Percentiles rank a stretch among this genome's conserved stretches.
Conservation (phyloP, 2,329 filamentous ascomycete genomes). For the Sarocladium kiliense region DNA sequence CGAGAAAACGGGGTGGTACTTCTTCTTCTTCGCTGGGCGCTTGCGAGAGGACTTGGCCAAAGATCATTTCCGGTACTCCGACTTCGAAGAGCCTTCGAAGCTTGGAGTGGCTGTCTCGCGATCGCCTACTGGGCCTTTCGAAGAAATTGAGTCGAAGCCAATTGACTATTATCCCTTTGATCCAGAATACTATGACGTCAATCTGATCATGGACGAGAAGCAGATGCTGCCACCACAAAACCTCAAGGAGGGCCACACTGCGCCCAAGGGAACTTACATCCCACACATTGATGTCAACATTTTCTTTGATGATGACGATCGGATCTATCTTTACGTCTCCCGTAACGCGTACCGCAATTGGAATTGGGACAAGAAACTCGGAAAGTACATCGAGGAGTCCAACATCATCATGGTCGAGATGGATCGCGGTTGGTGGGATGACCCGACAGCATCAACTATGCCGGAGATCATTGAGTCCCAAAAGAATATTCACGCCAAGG, state of each 20-base stretch:
- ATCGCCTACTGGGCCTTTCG: slow-evolving; percentile 27
- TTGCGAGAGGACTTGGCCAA: slow-evolving; percentile 25
- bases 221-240: slow-evolving; percentile 27
- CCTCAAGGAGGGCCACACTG: slow-evolving; percentile 19
- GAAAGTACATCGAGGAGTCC: slow-evolving; percentile 31
- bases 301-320: slow-evolving; percentile 32
- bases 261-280: slow-evolving; percentile 29
- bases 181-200: slow-evolving; percentile 28
- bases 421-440: slow-evolving; percentile 29
- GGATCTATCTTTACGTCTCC: slow-evolving; percentile 29
- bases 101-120: slow-evolving; percentile 29
- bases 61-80: slow-evolving; percentile 27
- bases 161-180: slow-evolving; percentile 30
- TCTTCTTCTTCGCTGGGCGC: slow-evolving; percentile 30
- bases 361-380: slow-evolving; percentile 27
- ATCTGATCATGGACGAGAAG: slow-evolving; percentile 30
- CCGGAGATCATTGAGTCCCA: slow-evolving; percentile 25
- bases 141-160: slow-evolving; percentile 24
- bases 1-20: slow-evolving; percentile 30
- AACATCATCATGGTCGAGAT: slow-evolving; percentile 31
- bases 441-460: slow-evolving; percentile 26
- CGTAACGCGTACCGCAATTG: slow-evolving; percentile 31
- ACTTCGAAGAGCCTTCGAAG: slow-evolving; percentile 30
- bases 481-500: slow-evolving; percentile 20
- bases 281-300: slow-evolving; percentile 41